A percentile compares a stretch with the other conserved stretches of the same genome.
phyloP scores from a whole-genome alignment of 108 stramenopile species.

The Asterionellopsis glacialis region DNA sequence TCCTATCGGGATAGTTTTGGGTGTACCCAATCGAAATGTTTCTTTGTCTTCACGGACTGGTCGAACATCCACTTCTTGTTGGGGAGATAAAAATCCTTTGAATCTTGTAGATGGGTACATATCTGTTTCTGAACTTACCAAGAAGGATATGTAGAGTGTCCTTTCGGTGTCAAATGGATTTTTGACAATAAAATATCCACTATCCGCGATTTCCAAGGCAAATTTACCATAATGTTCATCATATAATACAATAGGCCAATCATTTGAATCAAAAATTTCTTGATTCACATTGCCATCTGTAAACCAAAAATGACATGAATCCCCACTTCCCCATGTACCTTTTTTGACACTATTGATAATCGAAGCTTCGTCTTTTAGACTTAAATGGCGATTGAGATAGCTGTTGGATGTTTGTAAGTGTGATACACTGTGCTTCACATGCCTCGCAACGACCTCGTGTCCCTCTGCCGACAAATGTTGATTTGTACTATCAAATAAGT shows the following conservation, averaged over 20 bases:
- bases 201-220: background rate
- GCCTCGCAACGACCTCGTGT: no score
- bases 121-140: slow-evolving; percentile 8
- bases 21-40: no score
- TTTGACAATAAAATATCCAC: slow-evolving; percentile 18
- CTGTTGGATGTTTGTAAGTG: no score
- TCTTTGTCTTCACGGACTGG: background rate
- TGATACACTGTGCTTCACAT: no score
- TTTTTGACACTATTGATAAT: background rate
- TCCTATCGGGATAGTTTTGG: background rate
- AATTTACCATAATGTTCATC: background rate
- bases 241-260: background rate
- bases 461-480: no score
- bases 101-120: no score
- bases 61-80: no score
- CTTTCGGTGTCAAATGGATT: slow-evolving; percentile 40
- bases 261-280: background rate
- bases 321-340: slow-evolving; percentile 42
- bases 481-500: no score
- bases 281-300: background rate
- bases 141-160: slow-evolving; percentile 37
- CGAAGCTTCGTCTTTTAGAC: no score
- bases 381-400: no score
- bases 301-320: slow-evolving; percentile 9
- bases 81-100: no score